These are phyloP conservation scores for Sarocladium strictum DNA, from an alignment of 2,329 filamentous ascomycete genomes.

Conservation along the genomic window DNA sequence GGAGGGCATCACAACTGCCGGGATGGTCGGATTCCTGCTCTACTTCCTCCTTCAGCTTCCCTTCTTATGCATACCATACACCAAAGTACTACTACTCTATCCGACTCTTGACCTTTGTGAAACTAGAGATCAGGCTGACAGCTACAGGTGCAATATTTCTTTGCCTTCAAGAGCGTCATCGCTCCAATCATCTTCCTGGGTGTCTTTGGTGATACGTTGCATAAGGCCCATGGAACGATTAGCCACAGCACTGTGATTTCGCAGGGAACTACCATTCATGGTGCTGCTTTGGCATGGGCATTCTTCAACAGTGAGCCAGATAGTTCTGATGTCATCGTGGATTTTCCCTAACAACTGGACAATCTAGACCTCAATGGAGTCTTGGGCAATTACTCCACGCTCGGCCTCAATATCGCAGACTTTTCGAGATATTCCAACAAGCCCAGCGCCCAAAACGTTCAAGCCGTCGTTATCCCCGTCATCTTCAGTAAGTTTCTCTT, in stretches of 20 bases:
- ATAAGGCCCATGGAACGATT: constrained; percentile 16
- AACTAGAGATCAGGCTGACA: no score
- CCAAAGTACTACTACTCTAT: no score
- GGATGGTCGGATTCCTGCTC: no score
- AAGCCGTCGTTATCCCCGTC: constrained; percentile 4
- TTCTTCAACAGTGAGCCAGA: constrained; percentile 4
- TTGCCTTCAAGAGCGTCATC: constrained; percentile 20
- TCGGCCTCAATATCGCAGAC: constrained; percentile 4
- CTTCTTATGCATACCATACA: no score
- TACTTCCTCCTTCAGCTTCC: no score
- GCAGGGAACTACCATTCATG: constrained; percentile 3
- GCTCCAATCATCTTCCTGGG: constrained; percentile 22
- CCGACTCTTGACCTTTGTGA: no score
- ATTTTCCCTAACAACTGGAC: constrained; percentile 17
- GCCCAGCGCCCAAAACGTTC: constrained; percentile 5
- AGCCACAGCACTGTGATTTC: constrained; percentile 6
- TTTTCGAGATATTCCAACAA: constrained; percentile 5
- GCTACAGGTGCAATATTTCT: no score
- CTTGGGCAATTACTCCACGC: constrained; percentile 7
- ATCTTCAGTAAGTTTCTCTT: neutral
- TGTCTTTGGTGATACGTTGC: constrained; percentile 46
- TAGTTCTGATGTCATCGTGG: constrained; percentile 3
- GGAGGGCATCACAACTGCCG: no score
- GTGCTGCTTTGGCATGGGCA: constrained; percentile 4
- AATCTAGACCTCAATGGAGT: constrained; percentile 10